Evolutionary conservation across 805 yeast genomes (phyloP).

Genomic region (Spathaspora girioi): DNA sequence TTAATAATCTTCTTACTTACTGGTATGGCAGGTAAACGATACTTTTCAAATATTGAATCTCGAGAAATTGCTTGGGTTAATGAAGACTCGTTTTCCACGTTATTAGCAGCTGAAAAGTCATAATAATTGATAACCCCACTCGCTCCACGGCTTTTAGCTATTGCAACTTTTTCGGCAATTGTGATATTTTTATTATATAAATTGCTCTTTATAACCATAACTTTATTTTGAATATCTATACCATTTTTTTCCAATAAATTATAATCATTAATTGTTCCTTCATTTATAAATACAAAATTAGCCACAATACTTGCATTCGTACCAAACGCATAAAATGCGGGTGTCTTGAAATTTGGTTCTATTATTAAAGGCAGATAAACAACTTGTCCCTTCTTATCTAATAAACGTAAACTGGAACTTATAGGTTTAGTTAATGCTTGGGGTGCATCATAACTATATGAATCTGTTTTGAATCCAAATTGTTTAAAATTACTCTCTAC

Average conservation of each 20-base stretch:
- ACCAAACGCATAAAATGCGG: constrained; percentile 28
- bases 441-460: constrained; percentile 11
- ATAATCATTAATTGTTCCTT: constrained; percentile 29
- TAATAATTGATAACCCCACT: constrained; percentile 21
- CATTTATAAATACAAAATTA: constrained; percentile 25
- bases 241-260: constrained; percentile 14
- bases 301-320: constrained; percentile 20
- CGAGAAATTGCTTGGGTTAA: constrained; percentile 16
- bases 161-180: constrained; percentile 19
- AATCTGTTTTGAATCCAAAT: constrained; percentile 23
- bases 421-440: constrained; percentile 19
- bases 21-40: constrained; percentile 20
- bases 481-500: constrained; percentile 23
- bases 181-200: constrained; percentile 9
- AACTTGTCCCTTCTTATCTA: constrained; percentile 17
- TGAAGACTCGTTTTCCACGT: constrained; percentile 9
- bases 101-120: constrained; percentile 7
- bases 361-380: constrained; percentile 23
- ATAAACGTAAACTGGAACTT: constrained; percentile 21
- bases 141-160: constrained; percentile 25
- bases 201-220: constrained; percentile 23
- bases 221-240: constrained; percentile 18
- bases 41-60: constrained; percentile 12
- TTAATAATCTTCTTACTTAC: constrained; percentile 20
- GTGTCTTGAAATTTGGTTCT: constrained; percentile 24